These are phyloP conservation scores for Globisporangium apiculatum DNA, from an alignment of 352 stramenopile genomes.

Conservation along the genomic window DNA sequence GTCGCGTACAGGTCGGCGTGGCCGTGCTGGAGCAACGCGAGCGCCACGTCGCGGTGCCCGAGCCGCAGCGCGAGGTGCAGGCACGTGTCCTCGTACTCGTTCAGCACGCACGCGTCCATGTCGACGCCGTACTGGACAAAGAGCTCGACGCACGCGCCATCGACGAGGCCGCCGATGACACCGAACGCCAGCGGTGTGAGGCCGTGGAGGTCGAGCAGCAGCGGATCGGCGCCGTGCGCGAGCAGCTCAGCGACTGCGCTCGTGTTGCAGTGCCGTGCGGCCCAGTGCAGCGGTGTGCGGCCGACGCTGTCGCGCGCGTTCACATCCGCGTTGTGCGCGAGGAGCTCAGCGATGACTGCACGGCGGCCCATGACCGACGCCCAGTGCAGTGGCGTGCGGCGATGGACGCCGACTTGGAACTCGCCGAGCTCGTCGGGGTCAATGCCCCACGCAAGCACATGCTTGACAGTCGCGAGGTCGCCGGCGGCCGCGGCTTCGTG, in stretches of 20 bases:
- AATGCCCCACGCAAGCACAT: conserved; percentile 49
- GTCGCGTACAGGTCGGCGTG: conserved; percentile 43
- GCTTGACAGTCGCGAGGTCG: conserved; percentile 39
- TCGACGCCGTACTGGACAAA: conserved; percentile 49
- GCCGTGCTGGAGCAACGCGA: conserved; percentile 55
- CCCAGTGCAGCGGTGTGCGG: conserved; percentile 72
- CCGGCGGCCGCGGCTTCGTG: conserved; percentile 57
- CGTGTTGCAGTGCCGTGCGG: conserved; percentile 61
- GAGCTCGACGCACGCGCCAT: conserved; percentile 35
- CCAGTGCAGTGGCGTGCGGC: conserved; percentile 68
- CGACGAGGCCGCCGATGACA: conserved; percentile 43
- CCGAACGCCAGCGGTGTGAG: conserved; percentile 65
- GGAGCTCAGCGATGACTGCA: conserved; percentile 41
- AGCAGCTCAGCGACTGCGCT: conserved; percentile 48
- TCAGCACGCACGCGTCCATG: conserved; percentile 36
- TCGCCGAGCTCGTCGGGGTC: conserved; percentile 60
- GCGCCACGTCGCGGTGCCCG: conserved; percentile 45
- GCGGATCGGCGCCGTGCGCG: conserved; percentile 35
- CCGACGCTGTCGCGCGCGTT: conserved; percentile 53
- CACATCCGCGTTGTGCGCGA: conserved; percentile 40
- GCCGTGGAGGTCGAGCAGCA: conserved; percentile 44
- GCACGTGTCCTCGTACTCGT: conserved; percentile 53
- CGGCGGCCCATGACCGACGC: conserved; percentile 58
- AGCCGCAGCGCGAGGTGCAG: conserved; percentile 64
- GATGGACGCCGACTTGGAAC: conserved; percentile 52